A percentile compares a stretch with the other conserved stretches of the same genome.
phyloP scores from a whole-genome alignment of 169 alveolate species.

The Fabrea salina region DNA sequence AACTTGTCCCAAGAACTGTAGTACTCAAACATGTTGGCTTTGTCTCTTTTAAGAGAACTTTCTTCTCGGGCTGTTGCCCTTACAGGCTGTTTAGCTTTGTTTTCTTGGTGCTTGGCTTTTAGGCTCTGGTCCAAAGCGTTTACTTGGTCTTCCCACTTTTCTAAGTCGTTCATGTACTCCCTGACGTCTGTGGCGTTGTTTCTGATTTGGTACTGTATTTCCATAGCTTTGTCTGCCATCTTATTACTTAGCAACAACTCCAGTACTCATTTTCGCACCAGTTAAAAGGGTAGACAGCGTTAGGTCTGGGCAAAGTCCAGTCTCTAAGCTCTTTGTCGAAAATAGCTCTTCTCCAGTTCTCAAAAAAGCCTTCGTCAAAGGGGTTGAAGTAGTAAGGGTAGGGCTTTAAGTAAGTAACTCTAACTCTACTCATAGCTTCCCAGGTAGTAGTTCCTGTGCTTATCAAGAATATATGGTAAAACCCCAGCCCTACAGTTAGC shows the following conservation, averaged over 20 bases:
- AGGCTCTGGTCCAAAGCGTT: background rate
- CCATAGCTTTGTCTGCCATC: constrained; percentile 20
- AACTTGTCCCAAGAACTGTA: constrained; percentile 29
- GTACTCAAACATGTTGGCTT: constrained; percentile 18
- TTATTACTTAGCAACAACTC: constrained; percentile 21
- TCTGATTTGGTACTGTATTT: constrained; percentile 28
- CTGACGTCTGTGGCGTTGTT: background rate
- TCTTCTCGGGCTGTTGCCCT: background rate
- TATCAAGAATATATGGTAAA: background rate
- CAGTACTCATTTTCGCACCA: constrained; percentile 36
- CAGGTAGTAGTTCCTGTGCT: constrained; percentile 25
- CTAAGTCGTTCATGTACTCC: constrained; percentile 15
- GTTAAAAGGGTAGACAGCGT: background rate
- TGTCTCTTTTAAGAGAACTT: constrained; percentile 2
- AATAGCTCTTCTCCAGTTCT: constrained; percentile 15
- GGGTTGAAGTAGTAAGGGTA: constrained; percentile 24
- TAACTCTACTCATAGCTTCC: background rate
- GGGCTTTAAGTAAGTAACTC: background rate
- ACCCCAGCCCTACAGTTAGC: background rate
- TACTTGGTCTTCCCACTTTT: constrained; percentile 25
- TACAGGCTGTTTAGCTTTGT: background rate
- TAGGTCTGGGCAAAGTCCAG: constrained; percentile 17
- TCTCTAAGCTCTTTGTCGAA: background rate
- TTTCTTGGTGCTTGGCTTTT: background rate
- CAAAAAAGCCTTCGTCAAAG: constrained; percentile 19